Evolutionary conservation across 2,329 filamentous ascomycete genomes (phyloP).

Genomic region (Claviceps arundinis): DNA sequence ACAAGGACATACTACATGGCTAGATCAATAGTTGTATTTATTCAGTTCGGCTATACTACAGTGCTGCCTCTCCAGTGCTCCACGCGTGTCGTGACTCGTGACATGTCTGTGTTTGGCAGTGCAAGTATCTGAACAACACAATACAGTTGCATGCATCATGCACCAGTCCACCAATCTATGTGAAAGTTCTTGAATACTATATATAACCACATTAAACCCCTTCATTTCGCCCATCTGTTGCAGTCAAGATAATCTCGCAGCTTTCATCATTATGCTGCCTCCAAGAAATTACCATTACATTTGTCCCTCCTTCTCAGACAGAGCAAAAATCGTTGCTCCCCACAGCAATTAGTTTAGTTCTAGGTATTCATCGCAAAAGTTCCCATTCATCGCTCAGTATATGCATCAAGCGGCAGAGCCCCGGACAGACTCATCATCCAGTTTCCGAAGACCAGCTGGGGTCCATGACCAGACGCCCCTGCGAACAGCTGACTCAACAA

Average conservation of each 20-base stretch:
- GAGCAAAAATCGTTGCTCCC: slow-evolving; percentile 16
- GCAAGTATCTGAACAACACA: no score
- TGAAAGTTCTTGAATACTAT: slow-evolving; percentile 5
- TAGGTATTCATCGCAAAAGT: slow-evolving; percentile 9
- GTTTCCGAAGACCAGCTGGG: slow-evolving; percentile 17
- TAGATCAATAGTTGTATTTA: not conserved
- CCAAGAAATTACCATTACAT: slow-evolving; percentile 21
- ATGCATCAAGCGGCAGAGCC: slow-evolving; percentile 16
- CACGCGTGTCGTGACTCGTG: no score
- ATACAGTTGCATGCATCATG: not conserved
- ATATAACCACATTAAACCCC: slow-evolving; percentile 11
- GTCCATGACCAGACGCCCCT: slow-evolving; percentile 23
- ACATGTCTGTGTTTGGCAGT: no score
- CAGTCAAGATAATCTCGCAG: slow-evolving; percentile 18
- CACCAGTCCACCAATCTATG: not conserved
- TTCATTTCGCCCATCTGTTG: slow-evolving; percentile 11
- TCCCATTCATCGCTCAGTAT: slow-evolving; percentile 7
- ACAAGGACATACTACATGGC: not conserved
- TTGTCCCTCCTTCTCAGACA: slow-evolving; percentile 12
- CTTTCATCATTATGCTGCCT: slow-evolving; percentile 18
- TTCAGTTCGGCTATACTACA: not conserved
- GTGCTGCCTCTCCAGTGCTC: no score
- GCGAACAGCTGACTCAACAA: slow-evolving; percentile 17
- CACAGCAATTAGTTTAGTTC: slow-evolving; percentile 16
- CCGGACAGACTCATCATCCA: slow-evolving; percentile 20